A percentile compares a stretch with the other conserved stretches of the same genome.
phyloP scores from a whole-genome alignment of 2,329 filamentous ascomycete genomes.

The Aspergillus puulaauensis region DNA sequence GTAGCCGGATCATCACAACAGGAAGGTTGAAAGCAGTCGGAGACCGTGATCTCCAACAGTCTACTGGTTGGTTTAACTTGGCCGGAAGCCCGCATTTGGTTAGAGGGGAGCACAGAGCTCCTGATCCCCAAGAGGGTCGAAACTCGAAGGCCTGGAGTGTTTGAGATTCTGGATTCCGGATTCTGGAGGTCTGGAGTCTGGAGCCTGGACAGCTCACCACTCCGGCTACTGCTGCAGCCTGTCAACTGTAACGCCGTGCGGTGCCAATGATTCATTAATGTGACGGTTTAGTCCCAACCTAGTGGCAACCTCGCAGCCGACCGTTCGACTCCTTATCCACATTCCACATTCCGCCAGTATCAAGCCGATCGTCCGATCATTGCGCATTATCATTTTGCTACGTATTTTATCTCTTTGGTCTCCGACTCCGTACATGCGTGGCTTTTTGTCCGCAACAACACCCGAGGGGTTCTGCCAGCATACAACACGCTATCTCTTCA shows the following conservation, averaged over 20 bases:
- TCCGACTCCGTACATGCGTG: neutral
- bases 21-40: neutral
- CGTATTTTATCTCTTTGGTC: neutral
- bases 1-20: no score
- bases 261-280: neutral
- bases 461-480: no score
- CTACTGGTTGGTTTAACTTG: neutral
- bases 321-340: neutral
- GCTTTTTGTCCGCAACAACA: neutral
- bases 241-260: neutral
- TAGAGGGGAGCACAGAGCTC: neutral
- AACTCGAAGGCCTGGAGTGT: neutral
- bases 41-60: neutral
- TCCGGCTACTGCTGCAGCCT: neutral
- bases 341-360: neutral
- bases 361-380: conserved; percentile 3
- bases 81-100: neutral
- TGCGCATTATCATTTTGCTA: neutral
- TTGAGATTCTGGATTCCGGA: neutral
- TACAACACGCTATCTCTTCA: no score
- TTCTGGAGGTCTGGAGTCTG: neutral
- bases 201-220: neutral
- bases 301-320: conserved; percentile 4
- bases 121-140: neutral
- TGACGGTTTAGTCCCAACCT: conserved; percentile 2